Percentiles rank a stretch among this genome's conserved stretches.
phyloP scores from a whole-genome alignment of 768 basidiomycete genomes.

The Suillus cothurnatus region DNA sequence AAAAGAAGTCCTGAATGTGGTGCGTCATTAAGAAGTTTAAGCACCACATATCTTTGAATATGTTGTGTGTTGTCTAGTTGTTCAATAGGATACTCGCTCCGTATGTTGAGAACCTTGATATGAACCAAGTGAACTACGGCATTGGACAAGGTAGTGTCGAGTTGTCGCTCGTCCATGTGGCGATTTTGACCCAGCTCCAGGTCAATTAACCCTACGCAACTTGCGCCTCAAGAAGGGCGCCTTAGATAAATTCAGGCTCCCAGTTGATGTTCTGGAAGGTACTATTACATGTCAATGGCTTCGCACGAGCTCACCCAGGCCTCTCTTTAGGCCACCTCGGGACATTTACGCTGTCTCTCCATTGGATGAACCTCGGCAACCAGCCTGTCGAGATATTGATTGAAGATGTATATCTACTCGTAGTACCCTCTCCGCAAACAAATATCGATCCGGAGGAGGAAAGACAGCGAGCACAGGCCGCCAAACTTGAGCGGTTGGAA shows the following conservation, averaged over 20 bases:
- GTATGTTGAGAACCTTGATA: slow-evolving; percentile 95
- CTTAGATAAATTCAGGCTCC: slow-evolving; percentile 92
- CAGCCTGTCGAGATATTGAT: slow-evolving; percentile 90
- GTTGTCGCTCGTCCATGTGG: neutral
- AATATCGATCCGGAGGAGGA: slow-evolving; percentile 82
- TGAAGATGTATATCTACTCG: slow-evolving; percentile 94
- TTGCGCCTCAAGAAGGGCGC: slow-evolving; percentile 91
- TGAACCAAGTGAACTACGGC: slow-evolving; percentile 93
- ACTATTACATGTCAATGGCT: neutral
- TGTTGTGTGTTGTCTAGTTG: slow-evolving; percentile 42
- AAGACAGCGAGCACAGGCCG: slow-evolving; percentile 75
- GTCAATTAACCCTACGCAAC: slow-evolving; percentile 76
- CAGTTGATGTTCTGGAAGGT: slow-evolving; percentile 96
- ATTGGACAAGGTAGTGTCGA: slow-evolving; percentile 71
- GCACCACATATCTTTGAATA: neutral
- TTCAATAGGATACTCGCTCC: slow-evolving; percentile 93
- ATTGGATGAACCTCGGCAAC: slow-evolving; percentile 88
- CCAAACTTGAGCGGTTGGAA: slow-evolving; percentile 86
- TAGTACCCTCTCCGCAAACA: slow-evolving; percentile 75
- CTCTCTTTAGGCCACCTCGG: slow-evolving; percentile 71
- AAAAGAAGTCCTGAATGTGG: slow-evolving; percentile 81
- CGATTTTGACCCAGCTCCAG: slow-evolving; percentile 37
- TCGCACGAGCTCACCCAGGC: neutral
- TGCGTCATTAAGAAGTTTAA: slow-evolving; percentile 38
- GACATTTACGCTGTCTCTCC: slow-evolving; percentile 80